These are phyloP conservation scores for Dryas octopetala DNA, from an alignment of 306 rosid species.

Conservation along the genomic window DNA sequence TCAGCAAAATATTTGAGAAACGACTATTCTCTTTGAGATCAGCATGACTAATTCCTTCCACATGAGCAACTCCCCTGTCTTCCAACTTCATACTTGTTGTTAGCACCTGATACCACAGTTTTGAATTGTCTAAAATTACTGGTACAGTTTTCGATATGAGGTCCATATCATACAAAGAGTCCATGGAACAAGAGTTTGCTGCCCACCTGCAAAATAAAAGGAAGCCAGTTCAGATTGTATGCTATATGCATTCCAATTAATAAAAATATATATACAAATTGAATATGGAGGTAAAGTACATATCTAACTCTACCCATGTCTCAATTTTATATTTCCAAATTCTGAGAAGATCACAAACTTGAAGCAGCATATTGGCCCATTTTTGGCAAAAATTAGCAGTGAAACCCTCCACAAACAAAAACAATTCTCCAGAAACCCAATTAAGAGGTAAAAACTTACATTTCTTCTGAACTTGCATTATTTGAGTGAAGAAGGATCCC, in stretches of 20 bases:
- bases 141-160: conserved; percentile 72
- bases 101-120: conserved; percentile 69
- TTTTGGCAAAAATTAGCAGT: neutral
- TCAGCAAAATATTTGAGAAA: conserved; percentile 68
- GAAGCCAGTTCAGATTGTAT: conserved; percentile 27
- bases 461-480: conserved; percentile 63
- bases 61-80: conserved; percentile 68
- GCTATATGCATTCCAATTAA: neutral
- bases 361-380: conserved; percentile 6
- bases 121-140: conserved; percentile 87
- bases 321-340: neutral
- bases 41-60: conserved; percentile 53
- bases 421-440: conserved; percentile 2
- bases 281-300: conserved; percentile 6
- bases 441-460: conserved; percentile 33
- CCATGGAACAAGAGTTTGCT: conserved; percentile 81
- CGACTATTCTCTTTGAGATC: conserved; percentile 59
- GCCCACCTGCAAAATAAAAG: conserved; percentile 65
- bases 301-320: neutral
- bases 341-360: neutral
- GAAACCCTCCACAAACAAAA: neutral
- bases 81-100: conserved; percentile 81
- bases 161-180: conserved; percentile 71
- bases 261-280: neutral
- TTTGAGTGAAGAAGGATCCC: conserved; percentile 67